Evolutionary conservation across 2,329 filamentous ascomycete species (phyloP).

Genomic region (Arthroderma sp.): DNA sequence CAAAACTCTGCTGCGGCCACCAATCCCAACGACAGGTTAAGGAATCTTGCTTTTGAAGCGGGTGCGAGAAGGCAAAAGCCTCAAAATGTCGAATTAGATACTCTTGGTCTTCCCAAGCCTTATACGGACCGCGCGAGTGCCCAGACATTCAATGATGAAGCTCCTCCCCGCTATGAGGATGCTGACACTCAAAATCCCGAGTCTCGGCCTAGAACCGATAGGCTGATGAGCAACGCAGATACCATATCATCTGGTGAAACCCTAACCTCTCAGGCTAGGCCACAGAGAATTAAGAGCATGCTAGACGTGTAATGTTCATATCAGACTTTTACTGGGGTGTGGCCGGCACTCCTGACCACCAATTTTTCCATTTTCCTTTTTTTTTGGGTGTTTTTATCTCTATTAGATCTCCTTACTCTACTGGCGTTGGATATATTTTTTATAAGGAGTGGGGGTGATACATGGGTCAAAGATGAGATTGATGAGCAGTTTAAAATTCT

Average conservation of each 20-base stretch:
- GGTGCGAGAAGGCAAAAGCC: constrained; percentile 20
- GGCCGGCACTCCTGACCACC: too few relatives aligned
- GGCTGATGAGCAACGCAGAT: constrained; percentile 1
- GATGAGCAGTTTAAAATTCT: too few relatives aligned
- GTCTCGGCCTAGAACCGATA: background rate
- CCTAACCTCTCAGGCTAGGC: constrained; percentile 5
- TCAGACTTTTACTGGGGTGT: too few relatives aligned
- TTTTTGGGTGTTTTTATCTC: too few relatives aligned
- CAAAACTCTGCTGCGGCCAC: constrained; percentile 14
- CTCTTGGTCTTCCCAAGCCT: too few relatives aligned
- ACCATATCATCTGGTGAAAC: constrained; percentile 9
- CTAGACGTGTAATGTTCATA: constrained; percentile 4
- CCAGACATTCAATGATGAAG: background rate
- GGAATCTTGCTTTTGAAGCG: constrained; percentile 23
- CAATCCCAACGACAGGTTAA: constrained; percentile 17
- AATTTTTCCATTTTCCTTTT: too few relatives aligned
- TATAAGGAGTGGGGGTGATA: too few relatives aligned
- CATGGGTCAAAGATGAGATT: too few relatives aligned
- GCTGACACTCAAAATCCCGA: background rate
- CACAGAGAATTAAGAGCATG: constrained; percentile 10
- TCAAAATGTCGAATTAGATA: constrained; percentile 10
- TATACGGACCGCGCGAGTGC: too few relatives aligned
- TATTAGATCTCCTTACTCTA: too few relatives aligned
- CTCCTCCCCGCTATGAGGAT: background rate
- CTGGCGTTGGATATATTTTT: too few relatives aligned